These are phyloP conservation scores for Calonectria hawksworthii DNA, from an alignment of 2,329 filamentous ascomycete genomes.

Conservation along the genomic window DNA sequence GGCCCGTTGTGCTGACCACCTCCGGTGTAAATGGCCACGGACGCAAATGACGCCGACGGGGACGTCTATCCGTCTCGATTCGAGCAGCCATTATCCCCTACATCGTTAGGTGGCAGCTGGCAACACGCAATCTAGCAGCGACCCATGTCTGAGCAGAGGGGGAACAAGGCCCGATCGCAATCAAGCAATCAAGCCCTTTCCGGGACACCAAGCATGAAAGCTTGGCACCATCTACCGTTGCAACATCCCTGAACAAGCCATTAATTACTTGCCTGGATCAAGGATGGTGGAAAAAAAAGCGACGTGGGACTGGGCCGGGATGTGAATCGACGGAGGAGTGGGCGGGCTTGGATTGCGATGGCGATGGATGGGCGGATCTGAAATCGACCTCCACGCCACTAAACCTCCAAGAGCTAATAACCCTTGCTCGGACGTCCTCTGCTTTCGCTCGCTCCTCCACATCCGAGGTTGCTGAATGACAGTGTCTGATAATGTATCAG, in stretches of 20 bases:
- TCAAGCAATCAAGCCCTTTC: slow-evolving; percentile 6
- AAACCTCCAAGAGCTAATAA: slow-evolving; percentile 20
- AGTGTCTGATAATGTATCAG: slow-evolving; percentile 7
- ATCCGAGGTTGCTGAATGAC: slow-evolving; percentile 14
- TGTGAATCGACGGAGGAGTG: slow-evolving; percentile 38
- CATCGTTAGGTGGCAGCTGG: background rate
- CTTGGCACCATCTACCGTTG: slow-evolving; percentile 17
- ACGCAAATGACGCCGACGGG: background rate
- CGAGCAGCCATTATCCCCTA: background rate
- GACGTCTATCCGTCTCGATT: background rate
- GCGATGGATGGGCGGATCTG: slow-evolving; percentile 40
- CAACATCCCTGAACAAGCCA: slow-evolving; percentile 1
- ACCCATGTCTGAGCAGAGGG: background rate
- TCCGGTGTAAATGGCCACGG: background rate
- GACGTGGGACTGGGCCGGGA: slow-evolving; percentile 30
- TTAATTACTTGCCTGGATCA: slow-evolving; percentile 19
- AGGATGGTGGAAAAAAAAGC: slow-evolving; percentile 13
- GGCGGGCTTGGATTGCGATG: slow-evolving; percentile 27
- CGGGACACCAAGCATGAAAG: slow-evolving; percentile 11
- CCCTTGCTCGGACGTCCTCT: slow-evolving; percentile 31
- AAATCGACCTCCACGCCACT: slow-evolving; percentile 42
- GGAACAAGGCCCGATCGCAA: slow-evolving; percentile 6
- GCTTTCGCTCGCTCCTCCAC: slow-evolving; percentile 10
- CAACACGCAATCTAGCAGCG: slow-evolving; percentile 3
- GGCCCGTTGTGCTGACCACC: slow-evolving; percentile 20